Conservation (phyloP, 73 alveolate genomes). For the Uronychia binucleata region DNA sequence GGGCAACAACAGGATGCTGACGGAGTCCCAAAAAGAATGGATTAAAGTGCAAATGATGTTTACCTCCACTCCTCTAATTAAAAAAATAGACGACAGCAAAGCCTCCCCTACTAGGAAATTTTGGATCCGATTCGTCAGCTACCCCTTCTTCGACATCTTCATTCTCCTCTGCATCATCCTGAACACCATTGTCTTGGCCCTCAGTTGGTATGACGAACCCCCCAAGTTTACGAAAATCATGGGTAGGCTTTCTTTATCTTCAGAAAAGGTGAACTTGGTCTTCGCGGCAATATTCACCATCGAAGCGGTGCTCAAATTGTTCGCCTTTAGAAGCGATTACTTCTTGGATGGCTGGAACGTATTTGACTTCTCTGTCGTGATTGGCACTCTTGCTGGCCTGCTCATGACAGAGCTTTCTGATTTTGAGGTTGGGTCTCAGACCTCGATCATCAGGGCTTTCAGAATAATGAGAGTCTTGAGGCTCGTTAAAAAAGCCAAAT, state of each 20-base stretch:
- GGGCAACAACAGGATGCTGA: not conserved
- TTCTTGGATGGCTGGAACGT: not conserved
- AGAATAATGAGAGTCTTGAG: constrained; percentile 42
- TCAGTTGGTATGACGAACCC: constrained; percentile 72
- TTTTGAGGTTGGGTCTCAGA: not conserved
- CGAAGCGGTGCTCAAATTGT: constrained; percentile 50
- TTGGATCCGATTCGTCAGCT: not conserved
- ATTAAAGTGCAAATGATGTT: constrained; percentile 22
- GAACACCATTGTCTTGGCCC: constrained; percentile 84
- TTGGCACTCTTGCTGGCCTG: constrained; percentile 1
- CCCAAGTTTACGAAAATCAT: constrained; percentile 11
- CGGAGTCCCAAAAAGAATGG: constrained; percentile 29
- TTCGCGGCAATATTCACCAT: constrained; percentile 78
- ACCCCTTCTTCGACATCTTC: constrained; percentile 13
- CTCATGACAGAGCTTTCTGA: constrained; percentile 23
- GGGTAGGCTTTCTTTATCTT: not conserved
- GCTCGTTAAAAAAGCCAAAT: constrained; percentile 22
- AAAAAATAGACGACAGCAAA: not conserved
- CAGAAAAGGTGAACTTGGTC: constrained; percentile 69
- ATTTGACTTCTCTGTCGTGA: constrained; percentile 7
- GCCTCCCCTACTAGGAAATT: not conserved
- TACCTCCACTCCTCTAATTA: not conserved
- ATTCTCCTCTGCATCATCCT: constrained; percentile 63
- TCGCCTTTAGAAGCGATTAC: constrained; percentile 3
- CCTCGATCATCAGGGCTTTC: constrained; percentile 43